Base-by-base conservation (phyloP, 345 rosid genomes). In the Raphanus sativus region DNA sequence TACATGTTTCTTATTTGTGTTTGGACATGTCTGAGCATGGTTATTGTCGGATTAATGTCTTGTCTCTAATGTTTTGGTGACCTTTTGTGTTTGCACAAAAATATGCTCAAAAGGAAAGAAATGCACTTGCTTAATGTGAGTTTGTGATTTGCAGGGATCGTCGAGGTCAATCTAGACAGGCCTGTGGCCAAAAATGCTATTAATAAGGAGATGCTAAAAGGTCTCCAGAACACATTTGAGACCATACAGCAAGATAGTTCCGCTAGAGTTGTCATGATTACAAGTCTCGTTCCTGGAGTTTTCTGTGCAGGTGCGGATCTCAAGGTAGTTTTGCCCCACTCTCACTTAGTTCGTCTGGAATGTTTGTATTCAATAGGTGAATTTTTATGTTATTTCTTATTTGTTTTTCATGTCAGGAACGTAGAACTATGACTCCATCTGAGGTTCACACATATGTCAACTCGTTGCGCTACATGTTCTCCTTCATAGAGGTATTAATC, bases 231-330 rank as follows among this genome's bases (percentile, higher is more conserved):
- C 71, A n/a, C 80, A 8, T 86, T 94, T 63, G 96, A 90, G 76
- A 72, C 76, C 26, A 84, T 94, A 48, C 75, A 69, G 2, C 64
- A 70, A 32, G 98, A 94, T 81, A 75, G 76, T 45, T 83, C 90
- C 0, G 93, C 89, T 42, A 88, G 81, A 28, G 95, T 94, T 75
- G 90, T 87, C 40, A 62, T 92, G 89, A 83, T 92, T 30, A 77
- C 73, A 70, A 94, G 98, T 71, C 81, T 87, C 26, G 92, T 90
- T 78, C 96, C 98, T 4, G 86, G 85, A 29, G 87, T 83, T 56
- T 94, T 94, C 81, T 94, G 98, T 56, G 96, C 98, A 28, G 98
- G 98, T 13, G 98, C 98, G 73, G 98, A 94, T 87, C 85, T 94
- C 58, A 94, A 92, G 98, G 83, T 80, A 74, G 28, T 42, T n/a